Evolutionary conservation across 2,329 filamentous ascomycete species (phyloP).

Genomic region (Lizonia empirigonia): DNA sequence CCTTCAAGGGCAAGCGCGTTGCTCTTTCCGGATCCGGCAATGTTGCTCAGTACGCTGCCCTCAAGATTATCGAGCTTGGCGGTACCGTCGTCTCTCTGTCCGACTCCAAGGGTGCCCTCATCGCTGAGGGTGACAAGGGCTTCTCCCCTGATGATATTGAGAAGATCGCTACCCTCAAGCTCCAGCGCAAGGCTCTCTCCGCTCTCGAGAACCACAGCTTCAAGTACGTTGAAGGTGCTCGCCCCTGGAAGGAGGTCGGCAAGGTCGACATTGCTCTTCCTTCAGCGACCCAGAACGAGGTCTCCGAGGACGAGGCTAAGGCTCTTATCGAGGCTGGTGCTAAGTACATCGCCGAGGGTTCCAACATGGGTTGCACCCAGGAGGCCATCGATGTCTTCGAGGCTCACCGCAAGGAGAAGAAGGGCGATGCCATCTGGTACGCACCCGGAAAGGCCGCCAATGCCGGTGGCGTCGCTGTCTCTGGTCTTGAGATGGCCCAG

Average conservation of each 20-base stretch:
- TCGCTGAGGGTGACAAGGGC: slow-evolving; percentile 71
- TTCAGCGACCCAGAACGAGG: slow-evolving; percentile 96
- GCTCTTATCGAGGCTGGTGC: slow-evolving; percentile 76
- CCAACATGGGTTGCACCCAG: slow-evolving; percentile 98
- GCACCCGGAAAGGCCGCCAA: slow-evolving; percentile 95
- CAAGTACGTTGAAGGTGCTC: slow-evolving; percentile 84
- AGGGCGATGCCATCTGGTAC: slow-evolving; percentile 86
- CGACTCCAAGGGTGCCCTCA: slow-evolving; percentile 84
- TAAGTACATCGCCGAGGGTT: slow-evolving; percentile 91
- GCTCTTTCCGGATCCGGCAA: slow-evolving; percentile 97
- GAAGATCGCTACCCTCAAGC: slow-evolving; percentile 83
- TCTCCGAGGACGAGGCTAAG: slow-evolving; percentile 87
- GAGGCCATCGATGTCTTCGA: slow-evolving; percentile 95
- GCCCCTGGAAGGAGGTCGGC: slow-evolving; percentile 90
- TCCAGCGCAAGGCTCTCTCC: slow-evolving; percentile 81
- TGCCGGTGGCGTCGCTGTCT: slow-evolving; percentile 95
- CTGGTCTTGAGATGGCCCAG: slow-evolving; percentile 98
- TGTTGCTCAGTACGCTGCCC: slow-evolving; percentile 95
- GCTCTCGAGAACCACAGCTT: slow-evolving; percentile 72
- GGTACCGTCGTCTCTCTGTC: slow-evolving; percentile 91
- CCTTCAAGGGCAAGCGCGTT: slow-evolving; percentile 88
- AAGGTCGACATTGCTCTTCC: slow-evolving; percentile 91
- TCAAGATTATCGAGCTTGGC: slow-evolving; percentile 96
- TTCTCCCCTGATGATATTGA: slow-evolving; percentile 82
- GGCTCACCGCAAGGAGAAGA: slow-evolving; percentile 69